Evolutionary conservation across 208 protist genomes (phyloP).

Genomic region (Acanthamoeba royreba): DNA sequence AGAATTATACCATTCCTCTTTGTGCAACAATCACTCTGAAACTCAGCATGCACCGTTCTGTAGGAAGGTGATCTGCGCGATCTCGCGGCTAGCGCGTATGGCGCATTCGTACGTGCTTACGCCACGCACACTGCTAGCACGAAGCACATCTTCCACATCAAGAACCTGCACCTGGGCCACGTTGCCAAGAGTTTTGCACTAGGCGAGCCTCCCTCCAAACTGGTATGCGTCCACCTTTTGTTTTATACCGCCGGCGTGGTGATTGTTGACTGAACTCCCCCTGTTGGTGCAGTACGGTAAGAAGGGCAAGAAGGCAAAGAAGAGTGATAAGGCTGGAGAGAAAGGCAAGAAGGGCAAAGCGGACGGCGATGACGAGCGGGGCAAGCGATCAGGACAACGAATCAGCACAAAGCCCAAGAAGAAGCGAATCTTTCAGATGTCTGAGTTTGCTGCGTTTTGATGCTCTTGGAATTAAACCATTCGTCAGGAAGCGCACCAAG

Average conservation of each 20-base stretch:
- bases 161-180: constrained; percentile 88
- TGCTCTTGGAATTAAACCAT: too few species aligned
- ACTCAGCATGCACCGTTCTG: not conserved
- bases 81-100: constrained; percentile 86
- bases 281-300: not conserved
- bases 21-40: not conserved
- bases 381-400: not conserved
- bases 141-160: constrained; percentile 91
- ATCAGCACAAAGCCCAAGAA: not conserved
- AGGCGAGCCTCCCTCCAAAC: constrained; percentile 79
- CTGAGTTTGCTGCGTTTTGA: not conserved
- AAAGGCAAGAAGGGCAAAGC: not conserved
- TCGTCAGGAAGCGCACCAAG: not conserved
- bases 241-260: not conserved
- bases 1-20: not conserved
- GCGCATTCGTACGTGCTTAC: constrained; percentile 90
- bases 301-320: not conserved
- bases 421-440: not conserved
- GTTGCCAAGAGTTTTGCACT: constrained; percentile 91
- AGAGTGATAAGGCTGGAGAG: not conserved
- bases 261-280: not conserved
- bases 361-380: not conserved
- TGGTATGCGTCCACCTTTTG: not conserved
- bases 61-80: constrained; percentile 42
- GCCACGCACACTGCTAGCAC: constrained; percentile 80